Evolutionary conservation across 202 grass and related monocot species (phyloP).

Genomic region (Brachypodium distachyon): DNA sequence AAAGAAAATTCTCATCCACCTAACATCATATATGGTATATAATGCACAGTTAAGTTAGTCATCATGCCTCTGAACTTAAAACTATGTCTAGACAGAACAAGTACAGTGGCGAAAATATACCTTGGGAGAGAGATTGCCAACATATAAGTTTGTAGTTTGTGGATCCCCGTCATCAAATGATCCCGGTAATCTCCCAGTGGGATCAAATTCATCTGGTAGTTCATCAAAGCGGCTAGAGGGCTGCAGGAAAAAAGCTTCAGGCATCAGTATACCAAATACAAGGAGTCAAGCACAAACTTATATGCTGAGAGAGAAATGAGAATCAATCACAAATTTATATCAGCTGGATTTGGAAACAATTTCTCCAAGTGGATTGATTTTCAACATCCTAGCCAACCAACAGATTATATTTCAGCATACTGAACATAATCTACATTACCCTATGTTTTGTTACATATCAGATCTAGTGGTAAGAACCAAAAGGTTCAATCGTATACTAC

Average conservation of each 20-base stretch:
- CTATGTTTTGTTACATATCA: background rate
- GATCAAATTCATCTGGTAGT: conserved; percentile 86
- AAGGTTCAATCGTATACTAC: background rate
- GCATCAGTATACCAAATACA: conserved; percentile 23
- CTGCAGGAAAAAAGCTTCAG: conserved; percentile 34
- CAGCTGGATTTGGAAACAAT: background rate
- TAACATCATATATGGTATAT: conserved; percentile 23
- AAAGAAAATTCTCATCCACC: conserved; percentile 99
- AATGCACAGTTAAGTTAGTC: background rate
- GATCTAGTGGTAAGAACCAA: background rate
- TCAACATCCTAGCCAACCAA: background rate
- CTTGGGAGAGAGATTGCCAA: conserved; percentile 94
- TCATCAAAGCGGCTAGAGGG: conserved; percentile 88
- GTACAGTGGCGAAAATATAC: conserved; percentile 21
- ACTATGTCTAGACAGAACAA: background rate
- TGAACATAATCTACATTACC: conserved; percentile 2
- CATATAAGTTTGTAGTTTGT: conserved; percentile 98
- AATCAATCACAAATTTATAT: conserved; percentile 14
- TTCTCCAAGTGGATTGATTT: background rate
- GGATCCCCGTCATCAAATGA: conserved; percentile 99
- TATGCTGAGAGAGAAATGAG: conserved; percentile 1
- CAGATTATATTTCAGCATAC: background rate
- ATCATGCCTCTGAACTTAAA: background rate
- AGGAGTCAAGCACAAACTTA: background rate
- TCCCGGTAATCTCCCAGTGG: conserved; percentile 68